These are phyloP conservation scores for Bisporella sp. DNA, from an alignment of 2,329 filamentous ascomycete genomes.

Conservation along the genomic window DNA sequence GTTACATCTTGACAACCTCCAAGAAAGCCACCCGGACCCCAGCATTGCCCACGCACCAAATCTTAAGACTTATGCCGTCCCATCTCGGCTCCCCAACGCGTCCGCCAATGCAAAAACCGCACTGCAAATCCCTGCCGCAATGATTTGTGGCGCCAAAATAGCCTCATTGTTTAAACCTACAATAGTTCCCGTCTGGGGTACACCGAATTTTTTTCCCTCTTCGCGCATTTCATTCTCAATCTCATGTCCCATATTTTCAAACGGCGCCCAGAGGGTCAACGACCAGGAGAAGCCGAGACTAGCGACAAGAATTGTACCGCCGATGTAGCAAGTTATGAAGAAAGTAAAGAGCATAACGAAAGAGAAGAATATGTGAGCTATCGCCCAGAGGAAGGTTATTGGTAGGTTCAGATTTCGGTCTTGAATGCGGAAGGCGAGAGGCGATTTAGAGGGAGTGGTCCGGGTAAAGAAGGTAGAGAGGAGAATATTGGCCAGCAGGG, in stretches of 20 bases:
- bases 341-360: conserved; percentile 15
- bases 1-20: no score
- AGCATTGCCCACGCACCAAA: no score
- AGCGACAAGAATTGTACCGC: conserved; percentile 12
- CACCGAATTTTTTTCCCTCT: background rate
- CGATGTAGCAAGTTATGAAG: conserved; percentile 8
- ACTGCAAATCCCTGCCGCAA: conserved; percentile 8
- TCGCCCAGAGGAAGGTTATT: conserved; percentile 12
- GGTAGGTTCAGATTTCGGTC: background rate
- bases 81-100: no score
- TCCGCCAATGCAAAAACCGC: no score
- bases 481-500: background rate
- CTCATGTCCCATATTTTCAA: conserved; percentile 24
- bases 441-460: conserved; percentile 1
- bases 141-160: conserved; percentile 11
- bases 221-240: conserved; percentile 8
- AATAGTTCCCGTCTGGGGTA: conserved; percentile 6
- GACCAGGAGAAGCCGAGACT: conserved; percentile 24
- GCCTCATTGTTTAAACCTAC: conserved; percentile 12
- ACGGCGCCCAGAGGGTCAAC: conserved; percentile 25
- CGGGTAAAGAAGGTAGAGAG: background rate
- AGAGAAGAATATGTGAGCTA: conserved; percentile 15
- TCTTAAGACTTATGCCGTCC: no score
- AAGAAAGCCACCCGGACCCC: no score
- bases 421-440: background rate